These are phyloP conservation scores for Erythrophleum ivorense DNA, from an alignment of 331 rosid genomes.

Conservation along the genomic window DNA sequence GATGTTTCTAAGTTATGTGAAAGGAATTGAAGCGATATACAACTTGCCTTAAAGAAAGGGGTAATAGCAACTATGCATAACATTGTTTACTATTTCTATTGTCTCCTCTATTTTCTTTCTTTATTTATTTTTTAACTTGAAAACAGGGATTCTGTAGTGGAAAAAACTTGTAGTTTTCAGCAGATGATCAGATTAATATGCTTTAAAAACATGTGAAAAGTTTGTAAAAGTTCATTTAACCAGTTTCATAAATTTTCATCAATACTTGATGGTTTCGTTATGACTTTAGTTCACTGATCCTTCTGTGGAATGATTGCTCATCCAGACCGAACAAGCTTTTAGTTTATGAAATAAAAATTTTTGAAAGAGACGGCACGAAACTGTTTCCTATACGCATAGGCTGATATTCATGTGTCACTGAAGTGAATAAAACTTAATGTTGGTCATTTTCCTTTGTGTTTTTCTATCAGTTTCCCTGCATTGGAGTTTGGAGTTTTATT, in stretches of 20 bases:
- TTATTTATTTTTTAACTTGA: background rate
- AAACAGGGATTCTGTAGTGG: background rate
- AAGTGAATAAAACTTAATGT: background rate
- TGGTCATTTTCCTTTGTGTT: background rate
- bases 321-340: background rate
- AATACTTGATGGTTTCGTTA: constrained; percentile 15
- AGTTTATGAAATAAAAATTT: background rate
- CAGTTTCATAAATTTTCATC: constrained; percentile 16
- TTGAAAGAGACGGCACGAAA: background rate
- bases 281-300: background rate
- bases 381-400: background rate
- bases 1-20: constrained; percentile 23
- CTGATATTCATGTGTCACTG: background rate
- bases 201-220: background rate
- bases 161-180: constrained; percentile 18
- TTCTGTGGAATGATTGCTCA: background rate
- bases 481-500: too few relatives aligned
- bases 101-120: background rate
- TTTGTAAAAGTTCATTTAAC: background rate
- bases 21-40: constrained; percentile 31
- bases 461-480: background rate
- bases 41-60: constrained; percentile 19
- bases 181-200: constrained; percentile 7
- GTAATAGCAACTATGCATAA: background rate
- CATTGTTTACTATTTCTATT: background rate